Conservation (phyloP, 306 rosid genomes). For the Cucurbita argyrosperma region DNA sequence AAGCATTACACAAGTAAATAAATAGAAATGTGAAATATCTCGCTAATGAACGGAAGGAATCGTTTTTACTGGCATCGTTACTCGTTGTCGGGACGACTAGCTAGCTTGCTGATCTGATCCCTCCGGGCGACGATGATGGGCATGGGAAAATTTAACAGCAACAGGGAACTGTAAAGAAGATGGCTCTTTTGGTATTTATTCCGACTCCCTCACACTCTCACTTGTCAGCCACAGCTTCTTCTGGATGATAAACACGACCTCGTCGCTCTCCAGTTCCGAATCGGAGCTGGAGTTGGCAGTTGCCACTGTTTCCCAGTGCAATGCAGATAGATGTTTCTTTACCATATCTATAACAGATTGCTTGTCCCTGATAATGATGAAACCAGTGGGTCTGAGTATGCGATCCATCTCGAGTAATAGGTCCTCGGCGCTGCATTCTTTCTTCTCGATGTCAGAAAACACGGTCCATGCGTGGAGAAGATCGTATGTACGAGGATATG, state of each 20-base stretch:
- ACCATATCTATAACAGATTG: constrained; percentile 49
- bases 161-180: constrained; percentile 10
- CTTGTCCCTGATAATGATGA: constrained; percentile 54
- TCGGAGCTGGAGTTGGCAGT: constrained; percentile 35
- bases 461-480: constrained; percentile 77
- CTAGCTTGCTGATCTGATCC: constrained; percentile 15
- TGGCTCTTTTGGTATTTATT: constrained; percentile 17
- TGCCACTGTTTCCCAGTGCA: constrained; percentile 89
- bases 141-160: neutral
- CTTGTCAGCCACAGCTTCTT: constrained; percentile 82
- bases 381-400: constrained; percentile 73
- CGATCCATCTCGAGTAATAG: constrained; percentile 86
- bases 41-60: neutral
- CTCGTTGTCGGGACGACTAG: neutral
- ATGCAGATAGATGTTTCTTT: constrained; percentile 49
- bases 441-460: constrained; percentile 63
- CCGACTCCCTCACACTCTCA: constrained; percentile 46
- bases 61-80: neutral
- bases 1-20: constrained; percentile 14
- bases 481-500: constrained; percentile 90
- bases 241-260: constrained; percentile 48
- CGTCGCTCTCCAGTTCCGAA: constrained; percentile 44
- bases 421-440: constrained; percentile 64
- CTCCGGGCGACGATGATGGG: constrained; percentile 20
- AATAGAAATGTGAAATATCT: neutral